phyloP scores from a whole-genome alignment of 2,329 filamentous ascomycete genomes.

The Rachicladosporium sp. region DNA sequence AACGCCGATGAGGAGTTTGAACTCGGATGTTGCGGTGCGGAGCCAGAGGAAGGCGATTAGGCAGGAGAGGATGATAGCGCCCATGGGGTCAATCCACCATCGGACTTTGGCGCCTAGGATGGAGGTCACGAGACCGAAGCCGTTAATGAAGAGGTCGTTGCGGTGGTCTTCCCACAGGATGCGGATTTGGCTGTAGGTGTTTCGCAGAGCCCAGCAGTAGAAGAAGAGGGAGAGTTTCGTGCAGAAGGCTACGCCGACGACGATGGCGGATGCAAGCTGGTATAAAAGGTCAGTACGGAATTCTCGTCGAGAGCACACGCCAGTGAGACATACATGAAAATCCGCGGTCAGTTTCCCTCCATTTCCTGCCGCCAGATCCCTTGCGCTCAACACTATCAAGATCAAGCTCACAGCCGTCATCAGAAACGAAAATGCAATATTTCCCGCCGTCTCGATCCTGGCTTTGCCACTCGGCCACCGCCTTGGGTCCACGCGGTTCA shows the following conservation, averaged over 20 bases:
- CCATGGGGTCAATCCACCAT: conserved; percentile 94
- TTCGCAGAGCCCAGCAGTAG: conserved; percentile 83
- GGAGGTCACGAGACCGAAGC: conserved; percentile 73
- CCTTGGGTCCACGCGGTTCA: conserved; percentile 71
- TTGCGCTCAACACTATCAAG: conserved; percentile 75
- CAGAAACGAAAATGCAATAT: conserved; percentile 90
- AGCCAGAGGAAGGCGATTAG: conserved; percentile 74
- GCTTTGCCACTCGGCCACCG: conserved; percentile 89
- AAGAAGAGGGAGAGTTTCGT: conserved; percentile 77
- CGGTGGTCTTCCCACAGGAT: conserved; percentile 96
- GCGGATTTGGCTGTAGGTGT: conserved; percentile 81
- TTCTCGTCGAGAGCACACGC: not conserved
- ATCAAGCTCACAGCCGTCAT: conserved; percentile 90
- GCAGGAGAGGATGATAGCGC: conserved; percentile 70
- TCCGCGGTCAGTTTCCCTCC: conserved; percentile 24
- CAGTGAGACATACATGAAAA: conserved; percentile 3
- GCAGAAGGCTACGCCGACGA: conserved; percentile 68
- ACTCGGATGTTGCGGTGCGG: conserved; percentile 75
- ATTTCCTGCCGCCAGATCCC: conserved; percentile 49
- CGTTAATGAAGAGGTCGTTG: conserved; percentile 95
- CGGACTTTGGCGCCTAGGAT: conserved; percentile 77
- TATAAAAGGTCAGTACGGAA: not conserved
- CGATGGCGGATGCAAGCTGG: conserved; percentile 63
- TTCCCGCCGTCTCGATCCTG: conserved; percentile 86
- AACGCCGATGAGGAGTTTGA: conserved; percentile 81